These are phyloP conservation scores for Penstemon davidsonii DNA, from an alignment of 257 asterid species.

Conservation along the genomic window DNA sequence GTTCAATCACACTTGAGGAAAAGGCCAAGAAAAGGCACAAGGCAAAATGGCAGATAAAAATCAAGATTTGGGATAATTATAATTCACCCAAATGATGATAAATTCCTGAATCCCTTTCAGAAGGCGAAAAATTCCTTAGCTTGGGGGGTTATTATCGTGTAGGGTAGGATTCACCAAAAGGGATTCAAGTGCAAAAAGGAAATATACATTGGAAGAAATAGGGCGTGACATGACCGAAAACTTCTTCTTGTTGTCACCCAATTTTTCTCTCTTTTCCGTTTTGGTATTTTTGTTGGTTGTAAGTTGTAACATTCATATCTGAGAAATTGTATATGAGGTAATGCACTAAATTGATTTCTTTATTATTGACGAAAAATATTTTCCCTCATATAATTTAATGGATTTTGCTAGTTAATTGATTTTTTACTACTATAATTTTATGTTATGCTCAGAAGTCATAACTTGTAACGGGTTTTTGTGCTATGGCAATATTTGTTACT, in stretches of 20 bases:
- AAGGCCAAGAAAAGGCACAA: constrained; percentile 30
- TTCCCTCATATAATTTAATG: no score
- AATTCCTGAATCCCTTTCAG: constrained; percentile 22
- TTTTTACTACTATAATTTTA: no score
- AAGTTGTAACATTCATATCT: no score
- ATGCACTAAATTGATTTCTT: no score
- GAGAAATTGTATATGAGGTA: no score
- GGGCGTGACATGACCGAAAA: constrained; percentile 73
- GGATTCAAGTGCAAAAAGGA: constrained; percentile 29
- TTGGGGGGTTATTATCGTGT: constrained; percentile 29
- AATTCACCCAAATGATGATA: constrained; percentile 1
- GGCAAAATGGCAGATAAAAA: constrained; percentile 1
- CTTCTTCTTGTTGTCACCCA: not conserved
- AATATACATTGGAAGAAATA: constrained; percentile 32
- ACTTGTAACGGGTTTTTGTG: no score
- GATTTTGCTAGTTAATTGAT: no score
- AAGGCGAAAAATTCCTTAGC: constrained; percentile 15
- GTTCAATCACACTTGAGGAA: constrained; percentile 31
- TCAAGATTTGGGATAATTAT: constrained; percentile 29
- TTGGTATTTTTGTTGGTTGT: no score
- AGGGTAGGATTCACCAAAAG: constrained; percentile 43
- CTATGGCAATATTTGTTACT: no score
- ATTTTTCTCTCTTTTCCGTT: no score
- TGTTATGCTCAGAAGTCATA: no score
- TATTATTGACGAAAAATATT: no score